A percentile compares a stretch with the other conserved stretches of the same genome.
These are phyloP conservation scores for Mortierella sp. DNA, from an alignment of 371 early-diverging fungal genomes.

Conservation along the genomic window DNA sequence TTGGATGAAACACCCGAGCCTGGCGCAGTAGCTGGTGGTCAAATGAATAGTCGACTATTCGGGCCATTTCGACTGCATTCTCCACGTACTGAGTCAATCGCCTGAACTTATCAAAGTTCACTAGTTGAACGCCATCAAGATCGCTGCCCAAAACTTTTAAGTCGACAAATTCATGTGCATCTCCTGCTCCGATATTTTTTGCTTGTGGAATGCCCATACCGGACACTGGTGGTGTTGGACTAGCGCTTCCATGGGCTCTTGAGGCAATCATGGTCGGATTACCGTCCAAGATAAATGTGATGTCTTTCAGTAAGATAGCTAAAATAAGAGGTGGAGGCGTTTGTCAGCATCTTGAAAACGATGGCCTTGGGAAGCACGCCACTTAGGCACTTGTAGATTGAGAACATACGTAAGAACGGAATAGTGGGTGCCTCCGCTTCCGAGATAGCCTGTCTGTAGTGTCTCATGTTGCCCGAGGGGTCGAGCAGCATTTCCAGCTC, in stretches of 20 bases:
- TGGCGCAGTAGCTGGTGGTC: slow-evolving; percentile 49
- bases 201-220: not conserved
- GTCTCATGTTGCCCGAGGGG: slow-evolving; percentile 60
- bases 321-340: not conserved
- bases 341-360: not conserved
- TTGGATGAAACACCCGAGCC: slow-evolving; percentile 46
- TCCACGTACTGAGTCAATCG: slow-evolving; percentile 53
- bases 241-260: slow-evolving; percentile 3
- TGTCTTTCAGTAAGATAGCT: slow-evolving; percentile 65
- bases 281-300: slow-evolving; percentile 66
- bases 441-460: slow-evolving; percentile 56
- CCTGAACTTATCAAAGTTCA: slow-evolving; percentile 68
- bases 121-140: slow-evolving; percentile 19
- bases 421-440: slow-evolving; percentile 52
- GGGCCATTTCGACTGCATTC: slow-evolving; percentile 45
- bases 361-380: not conserved
- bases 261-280: slow-evolving; percentile 56
- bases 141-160: not conserved
- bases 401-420: slow-evolving; percentile 61
- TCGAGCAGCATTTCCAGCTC: slow-evolving; percentile 60
- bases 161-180: not conserved
- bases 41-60: slow-evolving; percentile 40
- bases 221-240: not conserved
- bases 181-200: not conserved
- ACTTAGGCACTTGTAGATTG: not conserved